Evolutionary conservation across 192 early-diverging fungal genomes (phyloP).

Genomic region (Spizellomyces sp.): DNA sequence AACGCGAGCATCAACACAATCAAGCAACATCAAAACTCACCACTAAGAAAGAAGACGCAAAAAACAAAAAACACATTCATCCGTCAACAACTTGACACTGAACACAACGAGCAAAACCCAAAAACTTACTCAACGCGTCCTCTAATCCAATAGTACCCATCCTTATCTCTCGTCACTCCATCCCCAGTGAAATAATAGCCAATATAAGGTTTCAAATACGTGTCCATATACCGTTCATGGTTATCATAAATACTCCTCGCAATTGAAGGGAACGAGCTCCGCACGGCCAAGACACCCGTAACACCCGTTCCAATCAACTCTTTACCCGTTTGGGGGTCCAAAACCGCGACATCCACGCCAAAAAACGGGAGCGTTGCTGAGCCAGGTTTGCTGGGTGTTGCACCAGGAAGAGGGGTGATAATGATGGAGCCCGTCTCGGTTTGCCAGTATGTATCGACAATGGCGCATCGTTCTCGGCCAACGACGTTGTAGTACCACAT

Average conservation of each 20-base stretch:
- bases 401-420: slow-evolving; percentile 88
- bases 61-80: neutral
- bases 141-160: slow-evolving; percentile 95
- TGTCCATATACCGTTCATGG: slow-evolving; percentile 90
- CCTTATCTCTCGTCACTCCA: slow-evolving; percentile 85
- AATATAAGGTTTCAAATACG: slow-evolving; percentile 87
- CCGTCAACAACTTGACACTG: neutral
- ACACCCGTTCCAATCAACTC: slow-evolving; percentile 85
- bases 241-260: slow-evolving; percentile 89
- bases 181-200: slow-evolving; percentile 97
- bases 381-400: slow-evolving; percentile 87
- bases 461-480: slow-evolving; percentile 81
- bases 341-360: slow-evolving; percentile 84
- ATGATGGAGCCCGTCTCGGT: slow-evolving; percentile 92
- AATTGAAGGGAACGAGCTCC: slow-evolving; percentile 87
- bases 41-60: neutral
- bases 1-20: neutral
- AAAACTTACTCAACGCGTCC: slow-evolving; percentile 69
- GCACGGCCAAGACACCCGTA: slow-evolving; percentile 89
- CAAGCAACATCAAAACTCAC: slow-evolving; percentile 15
- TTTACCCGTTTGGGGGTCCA: slow-evolving; percentile 82
- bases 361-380: slow-evolving; percentile 97
- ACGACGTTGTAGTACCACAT: slow-evolving; percentile 94
- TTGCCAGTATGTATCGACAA: slow-evolving; percentile 92
- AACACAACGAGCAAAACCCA: neutral